These are phyloP conservation scores for Russula virescens DNA, from an alignment of 768 basidiomycete genomes.

Conservation along the genomic window DNA sequence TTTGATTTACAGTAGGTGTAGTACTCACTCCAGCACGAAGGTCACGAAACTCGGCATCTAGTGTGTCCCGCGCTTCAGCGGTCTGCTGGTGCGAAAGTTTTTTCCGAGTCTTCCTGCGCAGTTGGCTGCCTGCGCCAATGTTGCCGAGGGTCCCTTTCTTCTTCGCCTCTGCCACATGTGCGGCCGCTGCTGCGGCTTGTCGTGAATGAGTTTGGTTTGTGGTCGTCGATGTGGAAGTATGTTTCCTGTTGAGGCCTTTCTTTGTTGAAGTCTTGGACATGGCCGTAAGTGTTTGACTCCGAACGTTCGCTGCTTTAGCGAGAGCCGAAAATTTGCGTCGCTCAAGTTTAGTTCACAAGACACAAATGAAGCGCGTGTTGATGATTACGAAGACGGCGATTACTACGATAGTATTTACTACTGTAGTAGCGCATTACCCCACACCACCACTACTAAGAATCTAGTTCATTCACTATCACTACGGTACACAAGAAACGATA, in stretches of 20 bases:
- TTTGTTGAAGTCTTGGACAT: not conserved
- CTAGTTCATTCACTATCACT: no score
- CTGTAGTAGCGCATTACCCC: no score
- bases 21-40: not conserved
- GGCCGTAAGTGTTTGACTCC: not conserved
- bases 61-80: slow-evolving; percentile 3
- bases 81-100: slow-evolving; percentile 9
- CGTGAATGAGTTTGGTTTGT: not conserved
- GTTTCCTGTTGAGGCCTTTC: slow-evolving; percentile 1
- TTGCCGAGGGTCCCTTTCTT: not conserved
- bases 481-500: no score
- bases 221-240: not conserved
- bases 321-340: no score
- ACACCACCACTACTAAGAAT: no score
- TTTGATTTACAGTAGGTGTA: no score
- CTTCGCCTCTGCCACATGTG: not conserved
- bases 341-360: no score
- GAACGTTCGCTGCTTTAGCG: no score
- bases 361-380: no score
- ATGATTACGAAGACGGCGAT: no score
- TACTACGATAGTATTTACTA: no score
- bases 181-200: not conserved
- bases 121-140: not conserved
- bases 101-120: slow-evolving; percentile 1
- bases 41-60: slow-evolving; percentile 12